Base-by-base conservation (phyloP, 2,329 filamentous ascomycete species). In the Aspergillus sp. region DNA sequence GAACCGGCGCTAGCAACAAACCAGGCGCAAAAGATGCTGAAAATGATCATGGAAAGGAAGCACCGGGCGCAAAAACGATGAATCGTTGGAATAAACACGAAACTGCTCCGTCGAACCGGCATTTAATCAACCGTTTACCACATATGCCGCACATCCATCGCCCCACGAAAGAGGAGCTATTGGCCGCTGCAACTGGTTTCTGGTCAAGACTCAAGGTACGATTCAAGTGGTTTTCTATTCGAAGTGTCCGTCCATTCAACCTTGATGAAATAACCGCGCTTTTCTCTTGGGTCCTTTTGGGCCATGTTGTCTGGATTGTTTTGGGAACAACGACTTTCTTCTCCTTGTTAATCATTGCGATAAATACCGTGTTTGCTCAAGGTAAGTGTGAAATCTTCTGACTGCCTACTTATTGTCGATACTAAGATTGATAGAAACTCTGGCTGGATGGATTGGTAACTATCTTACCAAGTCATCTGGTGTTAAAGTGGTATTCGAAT, bases 171-270 rank as follows among this genome's bases (percentile, higher is more conserved):
- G 93, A 97, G 72, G 95, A 99, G 74, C 82, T 99, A 27, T 81
- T 99, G 37, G 89, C 90, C 19, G 93, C 95, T 4, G 92, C 95
- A 37, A 97, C 87, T 21, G 93, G 93, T 1, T 97, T 98, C 73
- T 95, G 91, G 87, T 89, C 96, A 62, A 86, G 95, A 49, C 76
- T 97, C 45, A 91, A 89, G 70, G 90, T 98, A 23, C 89, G 92
- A 41, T 96, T 98, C 79, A 99, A 99, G 76, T 99, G 95, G 95
- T 88, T 95, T 68, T 96, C 95, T 2, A 99, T 99, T 67, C 84
- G 93, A 70, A 96, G 93, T 72, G 90, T 90, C 73, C 84, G 95
- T 39, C 95, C 95, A 0, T 99, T 95, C 85, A 99, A 96, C 73
- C 85, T 89, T 21, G 95, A 99, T 73, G 95, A 99, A 77, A 97